These are phyloP conservation scores for Trichomonas gallinae DNA, from an alignment of 208 protist species.

Conservation along the genomic window DNA sequence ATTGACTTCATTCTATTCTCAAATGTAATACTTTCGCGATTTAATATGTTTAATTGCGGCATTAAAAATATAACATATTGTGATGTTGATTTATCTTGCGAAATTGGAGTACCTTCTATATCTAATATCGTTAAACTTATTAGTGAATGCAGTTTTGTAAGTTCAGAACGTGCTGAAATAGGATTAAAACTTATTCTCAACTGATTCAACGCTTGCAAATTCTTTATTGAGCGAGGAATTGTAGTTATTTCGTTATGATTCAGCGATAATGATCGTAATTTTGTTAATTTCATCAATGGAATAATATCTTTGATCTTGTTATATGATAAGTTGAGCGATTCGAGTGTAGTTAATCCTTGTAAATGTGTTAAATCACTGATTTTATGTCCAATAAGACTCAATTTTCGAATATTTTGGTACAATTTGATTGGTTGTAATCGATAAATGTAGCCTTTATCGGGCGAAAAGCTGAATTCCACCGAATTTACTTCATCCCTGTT, in stretches of 20 bases:
- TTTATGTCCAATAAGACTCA: background rate
- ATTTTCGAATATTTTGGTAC: background rate
- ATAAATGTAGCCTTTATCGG: background rate
- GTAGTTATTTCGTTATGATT: background rate
- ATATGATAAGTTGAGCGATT: background rate
- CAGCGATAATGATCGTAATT: background rate
- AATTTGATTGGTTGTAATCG: background rate
- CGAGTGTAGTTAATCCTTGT: background rate
- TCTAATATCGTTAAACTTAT: background rate
- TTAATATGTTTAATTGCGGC: background rate
- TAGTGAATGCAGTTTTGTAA: background rate
- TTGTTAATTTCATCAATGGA: background rate
- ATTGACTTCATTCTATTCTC: background rate
- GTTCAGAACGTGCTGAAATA: background rate
- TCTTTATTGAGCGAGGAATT: background rate
- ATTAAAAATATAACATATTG: background rate
- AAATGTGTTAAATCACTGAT: background rate
- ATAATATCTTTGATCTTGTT: background rate
- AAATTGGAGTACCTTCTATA: background rate
- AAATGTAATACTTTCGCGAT: background rate
- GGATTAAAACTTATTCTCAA: background rate
- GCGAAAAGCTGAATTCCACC: background rate
- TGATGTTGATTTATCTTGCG: background rate
- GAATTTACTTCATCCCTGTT: background rate
- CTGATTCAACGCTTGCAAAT: background rate